Conservation (phyloP, 768 basidiomycete species). For the Russula sp. region DNA sequence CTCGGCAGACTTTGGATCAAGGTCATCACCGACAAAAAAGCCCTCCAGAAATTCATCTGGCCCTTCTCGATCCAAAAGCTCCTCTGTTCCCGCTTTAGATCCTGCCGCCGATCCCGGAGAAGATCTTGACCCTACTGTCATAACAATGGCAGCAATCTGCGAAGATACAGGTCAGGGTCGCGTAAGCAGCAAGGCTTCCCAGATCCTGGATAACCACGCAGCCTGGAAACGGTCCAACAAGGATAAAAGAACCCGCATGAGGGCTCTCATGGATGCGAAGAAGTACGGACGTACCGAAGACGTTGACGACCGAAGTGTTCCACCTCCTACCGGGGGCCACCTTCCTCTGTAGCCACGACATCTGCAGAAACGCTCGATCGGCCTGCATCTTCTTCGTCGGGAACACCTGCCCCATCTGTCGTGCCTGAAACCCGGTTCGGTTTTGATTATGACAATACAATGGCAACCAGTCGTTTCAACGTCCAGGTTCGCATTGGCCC, state of each 20-base stretch:
- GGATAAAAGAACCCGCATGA: constrained; percentile 65
- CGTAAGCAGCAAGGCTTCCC: constrained; percentile 70
- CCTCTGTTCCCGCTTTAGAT: constrained; percentile 56
- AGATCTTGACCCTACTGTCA: constrained; percentile 73
- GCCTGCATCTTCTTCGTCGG: constrained; percentile 16
- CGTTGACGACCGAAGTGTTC: constrained; percentile 37
- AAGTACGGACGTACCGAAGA: constrained; percentile 67
- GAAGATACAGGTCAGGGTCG: constrained; percentile 76
- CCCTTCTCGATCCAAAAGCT: constrained; percentile 32
- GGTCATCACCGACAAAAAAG: constrained; percentile 13
- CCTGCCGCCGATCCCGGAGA: constrained; percentile 65
- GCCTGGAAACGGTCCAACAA: constrained; percentile 68
- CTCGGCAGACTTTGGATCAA: constrained; percentile 7
- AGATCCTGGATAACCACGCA: constrained; percentile 67
- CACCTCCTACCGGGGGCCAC: background rate
- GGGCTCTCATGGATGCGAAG: constrained; percentile 61
- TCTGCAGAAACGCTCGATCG: constrained; percentile 2
- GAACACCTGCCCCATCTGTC: constrained; percentile 30
- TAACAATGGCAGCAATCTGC: constrained; percentile 82
- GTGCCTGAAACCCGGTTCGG: constrained; percentile 51
- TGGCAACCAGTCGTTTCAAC: constrained; percentile 70
- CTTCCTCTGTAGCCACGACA: constrained; percentile 8
- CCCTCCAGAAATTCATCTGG: constrained; percentile 25
- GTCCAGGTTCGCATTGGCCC: constrained; percentile 86
- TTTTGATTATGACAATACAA: constrained; percentile 66